Conservation (phyloP, 2,329 filamentous ascomycete species). For the Blastomyces emzantsi region DNA sequence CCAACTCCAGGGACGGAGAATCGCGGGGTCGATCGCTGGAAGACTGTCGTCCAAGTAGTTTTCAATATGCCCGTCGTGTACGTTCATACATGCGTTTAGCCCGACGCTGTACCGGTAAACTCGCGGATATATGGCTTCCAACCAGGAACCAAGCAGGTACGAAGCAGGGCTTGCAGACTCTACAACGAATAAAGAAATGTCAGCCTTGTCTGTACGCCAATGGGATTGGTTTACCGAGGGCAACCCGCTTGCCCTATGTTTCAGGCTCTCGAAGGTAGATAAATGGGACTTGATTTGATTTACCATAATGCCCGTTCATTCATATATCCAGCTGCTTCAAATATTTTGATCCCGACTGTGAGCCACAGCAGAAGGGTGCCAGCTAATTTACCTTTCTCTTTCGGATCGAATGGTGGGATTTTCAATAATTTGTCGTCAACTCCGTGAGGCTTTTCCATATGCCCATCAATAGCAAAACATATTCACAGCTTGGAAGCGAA, state of each 20-base stretch:
- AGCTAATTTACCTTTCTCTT: background rate
- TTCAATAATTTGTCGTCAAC: background rate
- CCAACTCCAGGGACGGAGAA: background rate
- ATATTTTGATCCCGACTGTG: background rate
- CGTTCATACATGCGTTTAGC: no score
- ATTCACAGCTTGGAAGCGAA: background rate
- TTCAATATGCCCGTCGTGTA: background rate
- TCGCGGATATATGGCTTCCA: background rate
- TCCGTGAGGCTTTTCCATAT: background rate
- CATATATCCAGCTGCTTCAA: background rate
- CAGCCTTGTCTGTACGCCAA: background rate
- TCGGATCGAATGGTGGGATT: background rate
- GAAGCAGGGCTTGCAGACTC: background rate
- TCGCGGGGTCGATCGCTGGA: background rate
- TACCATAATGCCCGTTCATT: background rate
- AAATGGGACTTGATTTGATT: background rate
- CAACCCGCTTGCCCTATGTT: background rate
- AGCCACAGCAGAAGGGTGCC: background rate
- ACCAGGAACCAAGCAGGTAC: slow-evolving; percentile 5
- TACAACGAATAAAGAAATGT: background rate
- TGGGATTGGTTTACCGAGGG: background rate
- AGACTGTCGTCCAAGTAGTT: background rate
- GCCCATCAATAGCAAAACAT: background rate
- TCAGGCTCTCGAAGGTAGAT: background rate
- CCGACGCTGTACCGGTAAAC: background rate